Conservation (phyloP, 2,329 filamentous ascomycete genomes). For the Botrytis medusae region DNA sequence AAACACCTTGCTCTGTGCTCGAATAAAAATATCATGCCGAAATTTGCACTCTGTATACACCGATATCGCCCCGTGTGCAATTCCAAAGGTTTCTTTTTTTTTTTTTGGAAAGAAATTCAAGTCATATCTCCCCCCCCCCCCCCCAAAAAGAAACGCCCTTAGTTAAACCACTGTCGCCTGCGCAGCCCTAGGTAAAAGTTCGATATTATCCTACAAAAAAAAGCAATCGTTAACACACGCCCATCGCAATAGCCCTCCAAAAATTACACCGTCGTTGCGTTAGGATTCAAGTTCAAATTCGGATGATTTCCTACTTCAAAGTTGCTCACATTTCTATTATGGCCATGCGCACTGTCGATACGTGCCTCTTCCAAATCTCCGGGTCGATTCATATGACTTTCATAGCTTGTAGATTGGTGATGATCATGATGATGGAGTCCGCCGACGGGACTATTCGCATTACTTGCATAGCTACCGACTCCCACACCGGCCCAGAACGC, state of each 20-base stretch:
- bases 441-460: slow-evolving; percentile 19
- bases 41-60: not conserved
- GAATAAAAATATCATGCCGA: not conserved
- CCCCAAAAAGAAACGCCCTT: not conserved
- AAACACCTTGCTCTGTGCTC: not conserved
- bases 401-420: not conserved
- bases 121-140: not conserved
- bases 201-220: slow-evolving; percentile 26
- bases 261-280: not conserved
- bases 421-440: slow-evolving; percentile 14
- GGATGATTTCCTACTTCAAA: slow-evolving; percentile 8
- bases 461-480: slow-evolving; percentile 39
- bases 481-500: slow-evolving; percentile 79
- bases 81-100: not conserved
- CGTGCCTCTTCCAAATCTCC: slow-evolving; percentile 23
- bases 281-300: not conserved
- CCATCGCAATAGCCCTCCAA: not conserved
- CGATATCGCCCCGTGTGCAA: not conserved
- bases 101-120: not conserved
- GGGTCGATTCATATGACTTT: slow-evolving; percentile 6
- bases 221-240: slow-evolving; percentile 13
- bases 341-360: slow-evolving; percentile 6
- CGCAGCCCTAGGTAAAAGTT: slow-evolving; percentile 21
- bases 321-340: slow-evolving; percentile 15
- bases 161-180: not conserved